These are phyloP conservation scores for Coprinopsis sp. DNA, from an alignment of 768 basidiomycete genomes.

Conservation along the genomic window DNA sequence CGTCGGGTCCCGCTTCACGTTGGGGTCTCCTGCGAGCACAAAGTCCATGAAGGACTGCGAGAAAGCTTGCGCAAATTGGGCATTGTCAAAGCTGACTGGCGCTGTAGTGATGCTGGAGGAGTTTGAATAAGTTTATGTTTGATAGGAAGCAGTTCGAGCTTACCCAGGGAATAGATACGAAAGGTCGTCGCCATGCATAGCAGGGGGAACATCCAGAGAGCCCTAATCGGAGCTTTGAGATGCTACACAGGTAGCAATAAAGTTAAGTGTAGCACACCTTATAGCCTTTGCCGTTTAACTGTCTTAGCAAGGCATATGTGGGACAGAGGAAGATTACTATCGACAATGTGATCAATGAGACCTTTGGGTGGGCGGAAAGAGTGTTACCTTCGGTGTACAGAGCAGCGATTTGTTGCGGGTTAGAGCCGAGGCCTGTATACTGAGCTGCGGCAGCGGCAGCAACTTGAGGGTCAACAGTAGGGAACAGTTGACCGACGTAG, in stretches of 20 bases:
- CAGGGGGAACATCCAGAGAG: too few species aligned
- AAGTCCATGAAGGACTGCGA: not conserved
- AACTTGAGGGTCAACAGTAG: constrained; percentile 25
- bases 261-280: too few species aligned
- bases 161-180: too few species aligned
- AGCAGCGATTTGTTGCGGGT: constrained; percentile 6
- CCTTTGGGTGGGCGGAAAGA: not conserved
- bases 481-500: constrained; percentile 36
- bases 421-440: constrained; percentile 3
- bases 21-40: not conserved
- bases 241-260: too few species aligned
- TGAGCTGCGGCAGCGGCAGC: constrained; percentile 7
- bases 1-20: not conserved
- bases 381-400: constrained; percentile 9
- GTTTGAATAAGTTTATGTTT: too few species aligned
- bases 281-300: constrained; percentile 26
- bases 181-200: too few species aligned
- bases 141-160: too few species aligned
- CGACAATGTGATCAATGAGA: not conserved
- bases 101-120: too few species aligned
- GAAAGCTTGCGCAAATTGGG: not conserved
- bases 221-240: too few species aligned
- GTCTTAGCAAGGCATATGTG: constrained; percentile 32
- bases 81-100: not conserved
- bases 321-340: constrained; percentile 44